Conservation (phyloP, 1,284 basidiomycete species). For the Pseudozyma hubeiensis region DNA sequence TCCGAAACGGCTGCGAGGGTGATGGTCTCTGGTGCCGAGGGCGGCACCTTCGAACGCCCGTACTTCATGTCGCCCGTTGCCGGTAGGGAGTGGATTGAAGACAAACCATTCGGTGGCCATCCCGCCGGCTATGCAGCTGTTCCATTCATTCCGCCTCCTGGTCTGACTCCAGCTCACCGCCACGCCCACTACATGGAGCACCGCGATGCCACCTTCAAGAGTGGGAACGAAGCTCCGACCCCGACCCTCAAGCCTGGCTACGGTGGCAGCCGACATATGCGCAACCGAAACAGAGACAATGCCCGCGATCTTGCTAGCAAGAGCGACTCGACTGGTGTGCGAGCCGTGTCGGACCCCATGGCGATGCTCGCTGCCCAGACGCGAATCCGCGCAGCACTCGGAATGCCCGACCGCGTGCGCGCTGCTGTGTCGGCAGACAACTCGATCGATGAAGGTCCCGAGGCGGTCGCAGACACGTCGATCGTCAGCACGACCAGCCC, state of each 20-base stretch:
- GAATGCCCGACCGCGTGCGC: slow-evolving; percentile 11
- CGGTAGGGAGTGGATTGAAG: background rate
- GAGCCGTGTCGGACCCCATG: slow-evolving; percentile 37
- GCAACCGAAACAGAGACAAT: slow-evolving; percentile 1
- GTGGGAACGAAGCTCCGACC: background rate
- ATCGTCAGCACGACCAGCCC: background rate
- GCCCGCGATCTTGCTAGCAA: slow-evolving; percentile 13
- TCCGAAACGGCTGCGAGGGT: slow-evolving; percentile 2
- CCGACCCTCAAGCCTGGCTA: background rate
- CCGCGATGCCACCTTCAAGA: background rate
- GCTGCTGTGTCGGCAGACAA: slow-evolving; percentile 38
- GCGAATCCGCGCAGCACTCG: slow-evolving; percentile 14
- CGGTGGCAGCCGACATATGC: background rate
- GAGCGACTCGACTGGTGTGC: background rate
- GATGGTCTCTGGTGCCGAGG: slow-evolving; percentile 12
- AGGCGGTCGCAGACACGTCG: background rate
- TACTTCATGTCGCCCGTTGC: background rate
- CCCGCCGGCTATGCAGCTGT: background rate
- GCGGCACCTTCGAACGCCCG: slow-evolving; percentile 1
- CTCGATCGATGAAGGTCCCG: slow-evolving; percentile 18
- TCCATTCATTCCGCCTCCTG: slow-evolving; percentile 18
- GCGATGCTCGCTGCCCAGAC: slow-evolving; percentile 18
- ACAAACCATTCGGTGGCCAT: slow-evolving; percentile 6
- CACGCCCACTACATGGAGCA: background rate
- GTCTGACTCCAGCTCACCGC: background rate